phyloP scores from a whole-genome alignment of 352 stramenopile species.

The Phytophthora rubi region DNA sequence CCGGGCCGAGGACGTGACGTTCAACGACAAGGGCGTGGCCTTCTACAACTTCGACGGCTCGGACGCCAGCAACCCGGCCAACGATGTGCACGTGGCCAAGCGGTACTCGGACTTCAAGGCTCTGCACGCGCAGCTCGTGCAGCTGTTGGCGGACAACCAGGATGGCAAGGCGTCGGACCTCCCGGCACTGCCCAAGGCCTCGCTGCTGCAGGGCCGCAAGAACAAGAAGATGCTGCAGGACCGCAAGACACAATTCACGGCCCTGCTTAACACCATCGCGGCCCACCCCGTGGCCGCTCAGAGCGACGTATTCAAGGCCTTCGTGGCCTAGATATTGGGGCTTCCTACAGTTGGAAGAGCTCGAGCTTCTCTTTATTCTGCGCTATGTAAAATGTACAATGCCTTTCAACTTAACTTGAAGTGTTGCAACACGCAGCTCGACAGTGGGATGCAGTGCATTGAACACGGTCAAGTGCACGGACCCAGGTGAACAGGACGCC shows the following conservation, averaged over 20 bases:
- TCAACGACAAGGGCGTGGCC: slow-evolving; percentile 39
- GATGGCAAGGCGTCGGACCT: slow-evolving; percentile 54
- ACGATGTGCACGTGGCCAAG: slow-evolving; percentile 64
- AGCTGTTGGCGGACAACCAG: slow-evolving; percentile 53
- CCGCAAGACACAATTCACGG: slow-evolving; percentile 59
- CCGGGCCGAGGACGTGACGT: slow-evolving; percentile 27
- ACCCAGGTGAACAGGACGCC: too few relatives aligned
- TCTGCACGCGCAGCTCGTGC: slow-evolving; percentile 56
- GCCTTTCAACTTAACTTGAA: slow-evolving; percentile 3
- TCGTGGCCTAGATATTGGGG: slow-evolving; percentile 48
- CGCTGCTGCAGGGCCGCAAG: slow-evolving; percentile 50
- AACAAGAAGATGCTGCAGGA: slow-evolving; percentile 68
- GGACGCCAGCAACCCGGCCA: slow-evolving; percentile 48
- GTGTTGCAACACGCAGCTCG: too few relatives aligned
- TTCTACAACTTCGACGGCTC: slow-evolving; percentile 65
- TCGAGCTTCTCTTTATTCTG: slow-evolving; percentile 13
- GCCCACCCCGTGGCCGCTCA: slow-evolving; percentile 52
- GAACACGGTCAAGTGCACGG: too few relatives aligned
- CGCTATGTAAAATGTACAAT: slow-evolving; percentile 34
- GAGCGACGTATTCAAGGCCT: slow-evolving; percentile 56
- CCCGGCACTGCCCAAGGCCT: slow-evolving; percentile 55
- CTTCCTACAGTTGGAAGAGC: slow-evolving; percentile 9
- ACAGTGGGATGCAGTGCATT: too few relatives aligned
- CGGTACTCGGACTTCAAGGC: slow-evolving; percentile 84
- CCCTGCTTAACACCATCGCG: slow-evolving; percentile 65